phyloP scores from a whole-genome alignment of 169 alveolate genomes.

The Plasmodium cynomolgi region DNA sequence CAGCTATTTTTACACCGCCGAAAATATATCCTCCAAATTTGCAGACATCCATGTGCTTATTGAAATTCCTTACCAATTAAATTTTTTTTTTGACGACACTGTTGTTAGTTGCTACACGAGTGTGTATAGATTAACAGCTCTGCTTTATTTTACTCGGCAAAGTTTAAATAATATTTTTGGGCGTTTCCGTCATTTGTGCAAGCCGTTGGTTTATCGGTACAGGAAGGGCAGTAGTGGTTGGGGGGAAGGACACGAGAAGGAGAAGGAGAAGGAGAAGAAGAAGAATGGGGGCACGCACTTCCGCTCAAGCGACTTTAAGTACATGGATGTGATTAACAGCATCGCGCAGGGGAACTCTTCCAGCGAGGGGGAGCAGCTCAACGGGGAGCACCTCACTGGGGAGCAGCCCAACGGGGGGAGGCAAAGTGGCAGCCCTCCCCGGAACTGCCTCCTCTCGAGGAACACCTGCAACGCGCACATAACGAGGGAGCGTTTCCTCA shows the following conservation, averaged over 20 bases:
- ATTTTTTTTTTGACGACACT: slow-evolving; percentile 14
- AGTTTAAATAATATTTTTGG: slow-evolving; percentile 23
- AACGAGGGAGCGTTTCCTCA: slow-evolving; percentile 9
- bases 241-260: background rate
- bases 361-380: background rate
- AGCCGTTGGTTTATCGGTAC: slow-evolving; percentile 8
- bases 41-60: slow-evolving; percentile 6
- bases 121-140: slow-evolving; percentile 9
- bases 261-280: background rate
- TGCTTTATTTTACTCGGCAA: background rate
- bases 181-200: background rate
- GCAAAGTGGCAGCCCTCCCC: background rate
- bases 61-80: background rate
- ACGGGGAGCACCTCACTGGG: background rate
- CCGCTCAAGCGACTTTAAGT: slow-evolving; percentile 14
- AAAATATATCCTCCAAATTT: slow-evolving; percentile 7
- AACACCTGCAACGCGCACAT: background rate
- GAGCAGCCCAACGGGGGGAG: background rate
- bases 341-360: background rate
- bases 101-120: slow-evolving; percentile 8
- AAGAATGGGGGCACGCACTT: background rate
- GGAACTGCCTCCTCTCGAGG: background rate
- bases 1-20: background rate
- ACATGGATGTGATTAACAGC: slow-evolving; percentile 25
- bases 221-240: background rate